phyloP scores from a whole-genome alignment of 2,329 filamentous ascomycete genomes.

The Verticillium albo-atrum region DNA sequence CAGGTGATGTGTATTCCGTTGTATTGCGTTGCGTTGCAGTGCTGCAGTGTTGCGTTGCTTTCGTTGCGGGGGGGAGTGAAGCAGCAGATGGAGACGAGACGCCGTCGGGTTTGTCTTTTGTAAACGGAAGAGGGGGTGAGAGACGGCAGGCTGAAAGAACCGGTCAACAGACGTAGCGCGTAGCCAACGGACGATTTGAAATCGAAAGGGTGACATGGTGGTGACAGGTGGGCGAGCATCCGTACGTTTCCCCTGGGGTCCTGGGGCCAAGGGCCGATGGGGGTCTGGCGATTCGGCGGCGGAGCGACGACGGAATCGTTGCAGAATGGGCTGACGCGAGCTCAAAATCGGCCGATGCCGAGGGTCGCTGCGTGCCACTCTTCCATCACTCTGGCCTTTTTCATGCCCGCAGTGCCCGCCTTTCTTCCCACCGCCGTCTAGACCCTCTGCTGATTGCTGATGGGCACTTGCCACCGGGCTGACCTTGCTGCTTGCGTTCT shows the following conservation, averaged over 20 bases:
- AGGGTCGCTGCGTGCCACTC: conserved; percentile 6
- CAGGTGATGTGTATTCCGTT: background rate
- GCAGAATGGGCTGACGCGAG: conserved; percentile 28
- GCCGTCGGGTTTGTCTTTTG: background rate
- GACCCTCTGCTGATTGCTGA: background rate
- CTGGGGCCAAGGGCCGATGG: conserved; percentile 9
- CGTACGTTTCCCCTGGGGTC: conserved; percentile 1
- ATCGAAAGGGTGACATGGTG: conserved; percentile 11
- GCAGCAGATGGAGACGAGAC: background rate
- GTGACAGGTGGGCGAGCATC: conserved; percentile 2
- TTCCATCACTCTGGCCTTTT: background rate
- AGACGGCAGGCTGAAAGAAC: background rate
- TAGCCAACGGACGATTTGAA: conserved; percentile 9
- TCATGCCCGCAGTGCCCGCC: background rate
- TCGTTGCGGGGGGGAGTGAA: background rate
- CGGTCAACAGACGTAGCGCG: background rate
- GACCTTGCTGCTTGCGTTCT: background rate
- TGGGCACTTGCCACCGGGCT: background rate
- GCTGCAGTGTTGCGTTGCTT: background rate
- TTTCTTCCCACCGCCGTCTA: background rate
- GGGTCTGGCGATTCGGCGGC: conserved; percentile 28
- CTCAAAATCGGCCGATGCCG: conserved; percentile 29
- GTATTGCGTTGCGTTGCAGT: background rate
- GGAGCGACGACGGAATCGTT: conserved; percentile 19
- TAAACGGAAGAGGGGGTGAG: background rate